Percentiles rank a stretch among this genome's conserved stretches.
Evolutionary conservation across 1,284 basidiomycete genomes (phyloP).

Genomic region (Trametes versicolor): DNA sequence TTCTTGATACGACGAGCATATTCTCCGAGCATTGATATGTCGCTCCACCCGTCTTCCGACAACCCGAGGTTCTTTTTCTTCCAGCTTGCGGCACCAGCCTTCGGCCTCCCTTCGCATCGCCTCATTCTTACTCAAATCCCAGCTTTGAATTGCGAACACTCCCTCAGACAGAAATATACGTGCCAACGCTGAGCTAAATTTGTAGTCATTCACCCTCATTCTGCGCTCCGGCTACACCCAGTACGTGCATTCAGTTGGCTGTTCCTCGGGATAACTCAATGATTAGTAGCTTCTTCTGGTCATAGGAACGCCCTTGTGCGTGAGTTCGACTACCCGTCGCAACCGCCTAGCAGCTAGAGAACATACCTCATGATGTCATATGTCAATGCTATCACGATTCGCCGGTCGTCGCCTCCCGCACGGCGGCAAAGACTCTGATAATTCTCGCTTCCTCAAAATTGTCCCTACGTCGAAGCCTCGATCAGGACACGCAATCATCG

Average conservation of each 20-base stretch:
- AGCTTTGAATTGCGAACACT: background rate
- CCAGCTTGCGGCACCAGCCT: background rate
- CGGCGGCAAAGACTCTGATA: constrained; percentile 14
- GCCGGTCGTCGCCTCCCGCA: too few species aligned
- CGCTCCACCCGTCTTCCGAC: constrained; percentile 3
- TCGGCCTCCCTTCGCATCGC: background rate
- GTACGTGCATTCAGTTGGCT: background rate
- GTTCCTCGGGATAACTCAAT: constrained; percentile 1
- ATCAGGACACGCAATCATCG: background rate
- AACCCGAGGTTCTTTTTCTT: constrained; percentile 6
- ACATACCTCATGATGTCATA: constrained; percentile 11
- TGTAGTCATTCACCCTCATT: background rate
- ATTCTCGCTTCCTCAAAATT: constrained; percentile 1
- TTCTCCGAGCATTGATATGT: constrained; percentile 2
- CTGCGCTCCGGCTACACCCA: background rate
- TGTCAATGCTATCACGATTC: background rate
- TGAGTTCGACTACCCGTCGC: background rate
- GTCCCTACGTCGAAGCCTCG: background rate
- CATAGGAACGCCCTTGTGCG: background rate
- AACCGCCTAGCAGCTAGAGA: background rate
- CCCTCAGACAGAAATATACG: background rate
- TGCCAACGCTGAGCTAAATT: background rate
- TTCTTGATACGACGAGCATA: background rate
- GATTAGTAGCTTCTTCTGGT: background rate
- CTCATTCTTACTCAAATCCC: too few species aligned